Evolutionary conservation across 345 rosid species (phyloP).

Genomic region (Trapa bicornis): DNA sequence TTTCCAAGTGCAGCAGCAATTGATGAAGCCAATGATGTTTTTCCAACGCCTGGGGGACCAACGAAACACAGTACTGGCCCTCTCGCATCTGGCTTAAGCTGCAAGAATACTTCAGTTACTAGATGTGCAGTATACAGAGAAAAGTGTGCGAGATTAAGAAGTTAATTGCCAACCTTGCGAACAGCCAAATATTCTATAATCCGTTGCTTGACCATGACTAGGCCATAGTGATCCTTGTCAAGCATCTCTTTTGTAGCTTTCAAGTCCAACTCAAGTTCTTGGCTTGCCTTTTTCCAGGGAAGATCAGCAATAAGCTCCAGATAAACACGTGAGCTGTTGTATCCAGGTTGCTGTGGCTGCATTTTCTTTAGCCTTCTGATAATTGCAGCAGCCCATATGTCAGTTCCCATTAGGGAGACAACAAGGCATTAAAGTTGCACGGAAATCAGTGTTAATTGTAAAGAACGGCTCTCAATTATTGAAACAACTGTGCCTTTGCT

Average conservation of each 20-base stretch:
- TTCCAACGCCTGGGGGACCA: conserved; percentile 99
- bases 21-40: conserved; percentile 94
- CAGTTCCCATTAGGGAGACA: not conserved
- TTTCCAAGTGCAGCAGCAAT: conserved; percentile 92
- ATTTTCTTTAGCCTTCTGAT: conserved; percentile 93
- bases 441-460: not conserved
- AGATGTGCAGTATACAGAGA: not conserved
- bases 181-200: conserved; percentile 97
- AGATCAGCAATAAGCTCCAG: conserved; percentile 96
- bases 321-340: conserved; percentile 88
- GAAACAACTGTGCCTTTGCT: not conserved
- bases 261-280: conserved; percentile 74
- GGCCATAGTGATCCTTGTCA: conserved; percentile 88
- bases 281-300: conserved; percentile 90
- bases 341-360: conserved; percentile 99
- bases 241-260: conserved; percentile 88
- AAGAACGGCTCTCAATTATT: not conserved
- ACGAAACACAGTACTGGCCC: conserved; percentile 97
- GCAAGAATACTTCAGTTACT: conserved; percentile 15
- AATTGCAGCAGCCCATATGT: conserved; percentile 9
- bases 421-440: not conserved
- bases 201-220: conserved; percentile 86
- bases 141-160: not conserved
- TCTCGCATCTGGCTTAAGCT: conserved; percentile 99
- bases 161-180: conserved; percentile 52